phyloP scores from a whole-genome alignment of 208 protist genomes.

The Leishmania aethiopica region DNA sequence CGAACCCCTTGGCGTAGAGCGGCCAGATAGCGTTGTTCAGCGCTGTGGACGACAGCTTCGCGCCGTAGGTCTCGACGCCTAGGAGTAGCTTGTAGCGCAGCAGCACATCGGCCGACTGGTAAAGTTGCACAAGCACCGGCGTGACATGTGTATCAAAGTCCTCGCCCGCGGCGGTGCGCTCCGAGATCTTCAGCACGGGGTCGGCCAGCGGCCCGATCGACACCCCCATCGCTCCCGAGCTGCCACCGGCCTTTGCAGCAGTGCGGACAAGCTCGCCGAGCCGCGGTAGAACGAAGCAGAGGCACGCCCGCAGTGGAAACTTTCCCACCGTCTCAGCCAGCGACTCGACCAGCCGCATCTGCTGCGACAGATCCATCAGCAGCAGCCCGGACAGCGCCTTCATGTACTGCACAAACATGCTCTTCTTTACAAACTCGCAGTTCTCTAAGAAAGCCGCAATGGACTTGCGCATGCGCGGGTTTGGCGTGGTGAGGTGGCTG shows the following conservation, averaged over 20 bases:
- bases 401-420: constrained; percentile 66
- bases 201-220: constrained; percentile 45
- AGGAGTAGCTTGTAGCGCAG: constrained; percentile 74
- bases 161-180: constrained; percentile 31
- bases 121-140: constrained; percentile 69
- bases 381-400: constrained; percentile 64
- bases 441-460: constrained; percentile 52
- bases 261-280: constrained; percentile 60
- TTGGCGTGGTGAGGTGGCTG: constrained; percentile 44
- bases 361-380: constrained; percentile 60
- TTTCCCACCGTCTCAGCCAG: constrained; percentile 41
- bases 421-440: constrained; percentile 62
- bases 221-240: constrained; percentile 13
- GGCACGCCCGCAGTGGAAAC: constrained; percentile 67
- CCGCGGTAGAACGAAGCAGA: constrained; percentile 62
- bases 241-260: constrained; percentile 26
- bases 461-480: constrained; percentile 49
- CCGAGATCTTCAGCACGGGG: constrained; percentile 66
- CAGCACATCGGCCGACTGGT: constrained; percentile 55
- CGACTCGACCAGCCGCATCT: constrained; percentile 61
- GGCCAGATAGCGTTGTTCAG: constrained; percentile 77
- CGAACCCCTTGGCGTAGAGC: constrained; percentile 70
- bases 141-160: constrained; percentile 62
- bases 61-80: constrained; percentile 45
- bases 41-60: constrained; percentile 36